Conservation (phyloP, 352 stramenopile genomes). For the Pythium insidiosum region DNA sequence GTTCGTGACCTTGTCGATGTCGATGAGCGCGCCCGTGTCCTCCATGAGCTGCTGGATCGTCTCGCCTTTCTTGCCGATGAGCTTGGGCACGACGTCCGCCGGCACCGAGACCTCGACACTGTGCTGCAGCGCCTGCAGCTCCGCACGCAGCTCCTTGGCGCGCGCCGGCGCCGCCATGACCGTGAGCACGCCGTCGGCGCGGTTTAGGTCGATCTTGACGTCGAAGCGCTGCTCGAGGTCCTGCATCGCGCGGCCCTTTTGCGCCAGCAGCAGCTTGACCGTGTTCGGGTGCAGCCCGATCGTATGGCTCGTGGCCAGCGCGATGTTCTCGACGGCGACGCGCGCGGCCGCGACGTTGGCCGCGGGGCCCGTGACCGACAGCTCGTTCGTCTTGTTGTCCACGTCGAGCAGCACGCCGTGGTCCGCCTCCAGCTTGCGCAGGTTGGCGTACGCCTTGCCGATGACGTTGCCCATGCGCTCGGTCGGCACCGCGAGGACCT, state of each 20-base stretch:
- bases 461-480: conserved; percentile 63
- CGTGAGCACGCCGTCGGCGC: conserved; percentile 53
- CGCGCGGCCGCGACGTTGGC: conserved; percentile 31
- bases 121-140: conserved; percentile 43
- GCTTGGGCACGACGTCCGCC: conserved; percentile 69
- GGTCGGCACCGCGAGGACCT: conserved; percentile 44
- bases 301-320: conserved; percentile 47
- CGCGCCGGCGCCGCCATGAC: conserved; percentile 42
- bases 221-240: conserved; percentile 47
- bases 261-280: conserved; percentile 68
- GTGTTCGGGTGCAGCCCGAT: conserved; percentile 74
- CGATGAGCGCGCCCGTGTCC: conserved; percentile 57
- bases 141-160: conserved; percentile 37
- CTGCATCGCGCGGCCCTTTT: conserved; percentile 66
- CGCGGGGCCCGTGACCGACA: conserved; percentile 46
- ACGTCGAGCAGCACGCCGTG: conserved; percentile 56
- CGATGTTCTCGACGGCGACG: conserved; percentile 56
- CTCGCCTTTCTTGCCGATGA: conserved; percentile 82
- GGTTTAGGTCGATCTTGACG: conserved; percentile 67
- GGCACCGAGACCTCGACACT: conserved; percentile 48
- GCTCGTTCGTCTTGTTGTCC: conserved; percentile 39
- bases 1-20: conserved; percentile 78
- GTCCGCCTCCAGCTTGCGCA: conserved; percentile 50
- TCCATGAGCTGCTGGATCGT: conserved; percentile 82
- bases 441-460: conserved; percentile 48